These are phyloP conservation scores for Camellia sinensis DNA, from an alignment of 148 eudicot species.

Conservation along the genomic window DNA sequence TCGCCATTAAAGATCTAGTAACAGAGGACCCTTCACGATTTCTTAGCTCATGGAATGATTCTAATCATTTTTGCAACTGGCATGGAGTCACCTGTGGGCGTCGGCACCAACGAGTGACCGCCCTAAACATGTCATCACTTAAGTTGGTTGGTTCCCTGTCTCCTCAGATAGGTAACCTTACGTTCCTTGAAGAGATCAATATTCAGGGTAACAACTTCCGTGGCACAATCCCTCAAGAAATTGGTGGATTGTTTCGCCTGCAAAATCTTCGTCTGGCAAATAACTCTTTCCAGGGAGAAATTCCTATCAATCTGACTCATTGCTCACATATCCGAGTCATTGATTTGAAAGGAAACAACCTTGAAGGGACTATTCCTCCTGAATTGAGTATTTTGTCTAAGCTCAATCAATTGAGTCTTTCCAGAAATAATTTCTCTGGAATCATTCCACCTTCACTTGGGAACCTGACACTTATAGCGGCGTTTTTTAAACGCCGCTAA, in stretches of 20 bases:
- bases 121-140: slow-evolving; percentile 7
- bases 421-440: slow-evolving; percentile 11
- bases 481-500: too few species aligned
- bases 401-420: background rate
- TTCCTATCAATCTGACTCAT: slow-evolving; percentile 16
- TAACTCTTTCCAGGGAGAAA: slow-evolving; percentile 15
- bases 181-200: slow-evolving; percentile 14
- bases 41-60: slow-evolving; percentile 20
- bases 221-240: slow-evolving; percentile 17
- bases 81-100: slow-evolving; percentile 15
- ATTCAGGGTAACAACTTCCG: slow-evolving; percentile 12
- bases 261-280: background rate
- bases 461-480: too few species aligned
- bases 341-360: slow-evolving; percentile 2
- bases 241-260: slow-evolving; percentile 18
- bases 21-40: background rate
- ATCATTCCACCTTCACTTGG: background rate
- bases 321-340: background rate
- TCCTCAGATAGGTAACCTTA: slow-evolving; percentile 17
- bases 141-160: slow-evolving; percentile 6
- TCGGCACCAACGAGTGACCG: slow-evolving; percentile 18
- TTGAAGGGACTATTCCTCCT: slow-evolving; percentile 9
- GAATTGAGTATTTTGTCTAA: slow-evolving; percentile 9
- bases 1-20: too few species aligned
- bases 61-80: slow-evolving; percentile 24